phyloP scores from a whole-genome alignment of 768 basidiomycete species.

The Kwoniella sp. region DNA sequence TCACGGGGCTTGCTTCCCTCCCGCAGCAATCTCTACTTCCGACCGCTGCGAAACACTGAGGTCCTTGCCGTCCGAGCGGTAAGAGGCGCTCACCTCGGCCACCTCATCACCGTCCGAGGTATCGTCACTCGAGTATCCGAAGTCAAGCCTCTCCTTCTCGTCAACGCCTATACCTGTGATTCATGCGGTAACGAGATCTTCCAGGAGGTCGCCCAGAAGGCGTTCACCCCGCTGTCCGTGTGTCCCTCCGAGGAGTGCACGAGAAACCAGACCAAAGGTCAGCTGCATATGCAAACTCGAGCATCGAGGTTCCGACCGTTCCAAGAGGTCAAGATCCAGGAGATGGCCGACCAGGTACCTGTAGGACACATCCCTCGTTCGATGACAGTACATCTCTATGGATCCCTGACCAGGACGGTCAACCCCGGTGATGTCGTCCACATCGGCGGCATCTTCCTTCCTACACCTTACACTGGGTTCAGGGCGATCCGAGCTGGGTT shows the following conservation, averaged over 20 bases:
- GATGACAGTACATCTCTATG: constrained; percentile 95
- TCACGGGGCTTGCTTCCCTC: not conserved
- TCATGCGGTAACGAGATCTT: constrained; percentile 98
- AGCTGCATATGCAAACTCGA: constrained; percentile 96
- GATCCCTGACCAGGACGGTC: constrained; percentile 83
- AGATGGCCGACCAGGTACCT: constrained; percentile 99
- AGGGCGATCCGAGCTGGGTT: constrained; percentile 95
- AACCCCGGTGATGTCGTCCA: constrained; percentile 96
- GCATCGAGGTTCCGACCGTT: constrained; percentile 97
- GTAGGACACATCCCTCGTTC: constrained; percentile 98
- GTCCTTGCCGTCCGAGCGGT: constrained; percentile 87
- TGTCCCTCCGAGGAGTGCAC: constrained; percentile 86
- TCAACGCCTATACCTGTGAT: constrained; percentile 98
- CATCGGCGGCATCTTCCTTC: constrained; percentile 94
- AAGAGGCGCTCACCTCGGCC: constrained; percentile 80
- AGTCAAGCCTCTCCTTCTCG: constrained; percentile 94
- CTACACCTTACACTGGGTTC: constrained; percentile 95
- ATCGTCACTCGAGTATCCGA: constrained; percentile 98
- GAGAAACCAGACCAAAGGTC: constrained; percentile 82
- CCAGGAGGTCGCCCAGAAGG: constrained; percentile 90
- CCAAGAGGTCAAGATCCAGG: constrained; percentile 98
- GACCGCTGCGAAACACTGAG: constrained; percentile 63
- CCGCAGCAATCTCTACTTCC: constrained; percentile 87
- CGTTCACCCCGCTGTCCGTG: constrained; percentile 83
- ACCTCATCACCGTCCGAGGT: constrained; percentile 91